A percentile compares a stretch with the other conserved stretches of the same genome.
Evolutionary conservation across 2,329 filamentous ascomycete genomes (phyloP).

Genomic region (Calonectria naviculata): DNA sequence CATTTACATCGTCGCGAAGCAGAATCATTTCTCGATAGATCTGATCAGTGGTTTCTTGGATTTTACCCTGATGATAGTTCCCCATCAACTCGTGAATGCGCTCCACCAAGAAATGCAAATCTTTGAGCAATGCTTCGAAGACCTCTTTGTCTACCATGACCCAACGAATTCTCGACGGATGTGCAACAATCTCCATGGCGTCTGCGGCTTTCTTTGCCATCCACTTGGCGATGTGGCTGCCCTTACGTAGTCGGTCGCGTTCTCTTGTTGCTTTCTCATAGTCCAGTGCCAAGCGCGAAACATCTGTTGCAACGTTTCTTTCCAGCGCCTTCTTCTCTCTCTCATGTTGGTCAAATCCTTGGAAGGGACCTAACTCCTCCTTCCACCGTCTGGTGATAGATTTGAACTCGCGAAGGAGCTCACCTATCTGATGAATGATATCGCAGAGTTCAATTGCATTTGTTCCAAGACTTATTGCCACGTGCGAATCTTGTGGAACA

Average conservation of each 20-base stretch:
- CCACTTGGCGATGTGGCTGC: not conserved
- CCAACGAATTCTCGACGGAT: not conserved
- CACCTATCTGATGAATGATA: not conserved
- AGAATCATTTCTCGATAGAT: constrained; percentile 9
- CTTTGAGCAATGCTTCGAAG: not conserved
- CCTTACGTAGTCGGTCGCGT: not conserved
- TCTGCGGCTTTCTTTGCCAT: not conserved
- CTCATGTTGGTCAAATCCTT: not conserved
- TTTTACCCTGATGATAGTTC: not conserved
- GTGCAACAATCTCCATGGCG: not conserved
- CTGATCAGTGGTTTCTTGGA: not conserved
- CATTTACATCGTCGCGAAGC: not conserved
- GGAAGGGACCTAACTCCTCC: not conserved
- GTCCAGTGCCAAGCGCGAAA: not conserved
- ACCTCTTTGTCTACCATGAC: constrained; percentile 3
- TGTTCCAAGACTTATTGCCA: not conserved
- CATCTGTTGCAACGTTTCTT: not conserved
- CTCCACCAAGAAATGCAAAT: not conserved
- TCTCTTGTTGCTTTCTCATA: not conserved
- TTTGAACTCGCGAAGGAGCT: constrained; percentile 1
- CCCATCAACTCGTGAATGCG: constrained; percentile 4
- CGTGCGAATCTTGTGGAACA: not conserved
- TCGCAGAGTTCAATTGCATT: constrained; percentile 11
- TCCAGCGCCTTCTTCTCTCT: not conserved
- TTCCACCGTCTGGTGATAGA: not conserved